These are phyloP conservation scores for Paramyrothecium sp. DNA, from an alignment of 2,329 filamentous ascomycete species.

Conservation along the genomic window DNA sequence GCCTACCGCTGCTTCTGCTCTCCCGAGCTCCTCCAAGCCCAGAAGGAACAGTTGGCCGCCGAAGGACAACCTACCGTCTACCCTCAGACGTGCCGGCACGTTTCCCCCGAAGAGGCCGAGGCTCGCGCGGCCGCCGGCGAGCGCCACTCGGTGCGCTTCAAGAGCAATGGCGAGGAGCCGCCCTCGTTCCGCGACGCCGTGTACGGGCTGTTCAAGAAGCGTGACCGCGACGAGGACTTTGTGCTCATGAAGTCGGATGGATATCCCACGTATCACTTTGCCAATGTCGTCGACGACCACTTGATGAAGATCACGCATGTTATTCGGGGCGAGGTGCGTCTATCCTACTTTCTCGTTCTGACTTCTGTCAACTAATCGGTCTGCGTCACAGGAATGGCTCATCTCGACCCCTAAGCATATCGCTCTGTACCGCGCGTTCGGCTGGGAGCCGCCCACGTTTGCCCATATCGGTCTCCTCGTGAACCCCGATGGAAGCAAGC, in stretches of 20 bases:
- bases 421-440: slow-evolving; percentile 72
- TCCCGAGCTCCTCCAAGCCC: slow-evolving; percentile 64
- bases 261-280: slow-evolving; percentile 93
- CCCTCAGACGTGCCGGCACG: slow-evolving; percentile 66
- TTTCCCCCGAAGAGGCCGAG: slow-evolving; percentile 67
- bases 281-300: slow-evolving; percentile 95
- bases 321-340: slow-evolving; percentile 73
- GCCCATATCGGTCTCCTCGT: slow-evolving; percentile 78
- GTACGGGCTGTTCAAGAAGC: slow-evolving; percentile 66
- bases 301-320: slow-evolving; percentile 96
- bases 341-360: not conserved
- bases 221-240: slow-evolving; percentile 69
- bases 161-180: slow-evolving; percentile 42
- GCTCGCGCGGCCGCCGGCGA: slow-evolving; percentile 69
- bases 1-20: slow-evolving; percentile 96
- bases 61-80: slow-evolving; percentile 44
- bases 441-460: slow-evolving; percentile 72
- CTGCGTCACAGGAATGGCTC: slow-evolving; percentile 75
- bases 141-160: slow-evolving; percentile 74
- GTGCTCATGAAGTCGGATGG: slow-evolving; percentile 91
- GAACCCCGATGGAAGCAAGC: slow-evolving; percentile 66
- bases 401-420: slow-evolving; percentile 79
- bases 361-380: slow-evolving; percentile 1
- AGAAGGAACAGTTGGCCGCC: slow-evolving; percentile 62
- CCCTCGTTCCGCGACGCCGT: slow-evolving; percentile 65